phyloP scores from a whole-genome alignment of 2,329 filamentous ascomycete genomes.

The Rhynchosporium graminicola region DNA sequence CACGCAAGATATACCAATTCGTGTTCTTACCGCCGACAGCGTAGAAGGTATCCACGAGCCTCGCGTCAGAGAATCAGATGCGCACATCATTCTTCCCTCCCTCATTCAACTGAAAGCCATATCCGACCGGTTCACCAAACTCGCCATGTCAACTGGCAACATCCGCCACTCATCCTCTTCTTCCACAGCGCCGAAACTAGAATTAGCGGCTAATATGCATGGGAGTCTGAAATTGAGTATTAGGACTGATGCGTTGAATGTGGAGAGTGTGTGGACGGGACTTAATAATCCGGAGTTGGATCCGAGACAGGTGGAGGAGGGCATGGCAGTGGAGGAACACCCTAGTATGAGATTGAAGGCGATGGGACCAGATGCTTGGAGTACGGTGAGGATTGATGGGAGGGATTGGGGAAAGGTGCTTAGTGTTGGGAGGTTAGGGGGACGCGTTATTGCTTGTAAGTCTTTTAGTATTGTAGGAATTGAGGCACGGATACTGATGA shows the following conservation, averaged over 20 bases:
- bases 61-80: slow-evolving; percentile 84
- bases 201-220: slow-evolving; percentile 93
- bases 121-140: slow-evolving; percentile 90
- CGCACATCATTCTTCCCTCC: slow-evolving; percentile 87
- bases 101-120: slow-evolving; percentile 89
- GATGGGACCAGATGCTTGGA: slow-evolving; percentile 80
- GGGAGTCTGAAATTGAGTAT: slow-evolving; percentile 80
- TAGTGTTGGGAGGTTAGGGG: slow-evolving; percentile 85
- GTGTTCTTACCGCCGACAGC: slow-evolving; percentile 77
- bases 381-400: slow-evolving; percentile 86
- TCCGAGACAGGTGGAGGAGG: slow-evolving; percentile 67
- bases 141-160: slow-evolving; percentile 57
- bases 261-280: slow-evolving; percentile 82
- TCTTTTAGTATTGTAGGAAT: slow-evolving; percentile 21
- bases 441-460: slow-evolving; percentile 86
- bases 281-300: slow-evolving; percentile 88
- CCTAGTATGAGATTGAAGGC: slow-evolving; percentile 78
- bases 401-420: slow-evolving; percentile 94
- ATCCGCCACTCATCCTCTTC: slow-evolving; percentile 10
- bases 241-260: slow-evolving; percentile 79
- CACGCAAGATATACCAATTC: slow-evolving; percentile 94
- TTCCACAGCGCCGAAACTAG: slow-evolving; percentile 62
- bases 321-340: slow-evolving; percentile 72
- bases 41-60: slow-evolving; percentile 97
- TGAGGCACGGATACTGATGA: slow-evolving; percentile 26